Evolutionary conservation across 805 yeast species (phyloP).

Genomic region (Kazachstania taianensis): DNA sequence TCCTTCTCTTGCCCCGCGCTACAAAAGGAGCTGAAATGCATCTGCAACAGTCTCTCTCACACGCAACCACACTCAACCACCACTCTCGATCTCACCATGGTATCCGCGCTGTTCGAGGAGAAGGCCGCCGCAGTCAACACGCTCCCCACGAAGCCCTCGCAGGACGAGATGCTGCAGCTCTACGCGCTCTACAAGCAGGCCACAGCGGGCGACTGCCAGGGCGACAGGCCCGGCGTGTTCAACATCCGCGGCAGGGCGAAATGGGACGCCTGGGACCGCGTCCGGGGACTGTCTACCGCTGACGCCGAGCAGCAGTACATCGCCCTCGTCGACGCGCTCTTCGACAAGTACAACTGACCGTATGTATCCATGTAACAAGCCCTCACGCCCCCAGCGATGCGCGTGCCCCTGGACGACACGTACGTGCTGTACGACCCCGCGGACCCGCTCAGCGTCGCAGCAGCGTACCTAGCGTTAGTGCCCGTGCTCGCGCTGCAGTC

Average conservation of each 20-base stretch:
- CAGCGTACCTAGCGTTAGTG: constrained; percentile 66
- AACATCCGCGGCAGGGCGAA: constrained; percentile 93
- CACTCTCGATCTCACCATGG: too few species aligned
- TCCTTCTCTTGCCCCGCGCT: too few species aligned
- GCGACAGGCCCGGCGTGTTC: constrained; percentile 82
- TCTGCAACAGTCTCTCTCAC: too few species aligned
- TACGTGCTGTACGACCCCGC: constrained; percentile 67
- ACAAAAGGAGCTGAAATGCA: too few species aligned
- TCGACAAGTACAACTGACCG: constrained; percentile 30
- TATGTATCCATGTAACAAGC: neutral
- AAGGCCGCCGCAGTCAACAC: constrained; percentile 73
- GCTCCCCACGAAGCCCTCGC: constrained; percentile 67
- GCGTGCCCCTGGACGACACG: constrained; percentile 73
- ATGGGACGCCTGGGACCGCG: constrained; percentile 93
- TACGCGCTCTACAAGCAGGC: constrained; percentile 96
- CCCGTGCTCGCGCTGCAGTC: constrained; percentile 75
- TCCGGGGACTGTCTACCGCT: constrained; percentile 76
- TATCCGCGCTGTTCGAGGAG: constrained; percentile 27
- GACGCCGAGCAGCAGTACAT: constrained; percentile 85
- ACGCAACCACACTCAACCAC: too few species aligned
- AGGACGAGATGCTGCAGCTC: constrained; percentile 76
- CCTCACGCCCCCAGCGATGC: neutral
- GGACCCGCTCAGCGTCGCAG: constrained; percentile 46
- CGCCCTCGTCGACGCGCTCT: constrained; percentile 53
- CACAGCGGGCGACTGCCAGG: constrained; percentile 77